A percentile compares a stretch with the other conserved stretches of the same genome.
Evolutionary conservation across 495 filamentous ascomycete genomes (phyloP).

Genomic region (Podospora anserina): DNA sequence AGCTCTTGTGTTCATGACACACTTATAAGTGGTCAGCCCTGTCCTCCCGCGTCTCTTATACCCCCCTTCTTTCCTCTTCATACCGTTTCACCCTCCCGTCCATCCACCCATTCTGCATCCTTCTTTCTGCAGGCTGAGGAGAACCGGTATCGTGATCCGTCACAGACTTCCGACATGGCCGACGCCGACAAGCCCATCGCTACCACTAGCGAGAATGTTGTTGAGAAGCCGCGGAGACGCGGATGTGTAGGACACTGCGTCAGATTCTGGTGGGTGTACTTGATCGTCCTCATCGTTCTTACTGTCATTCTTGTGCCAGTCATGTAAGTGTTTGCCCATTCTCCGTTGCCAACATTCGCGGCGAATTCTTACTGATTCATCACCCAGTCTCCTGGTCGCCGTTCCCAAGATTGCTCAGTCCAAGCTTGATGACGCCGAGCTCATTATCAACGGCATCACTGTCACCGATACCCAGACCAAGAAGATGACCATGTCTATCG

Average conservation of each 20-base stretch:
- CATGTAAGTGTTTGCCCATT: conserved; percentile 55
- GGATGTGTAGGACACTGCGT: conserved; percentile 41
- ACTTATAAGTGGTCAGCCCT: conserved; percentile 12
- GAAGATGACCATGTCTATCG: conserved; percentile 55
- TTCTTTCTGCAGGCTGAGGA: neutral
- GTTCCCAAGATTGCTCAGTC: conserved; percentile 70
- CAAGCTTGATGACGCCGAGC: conserved; percentile 61
- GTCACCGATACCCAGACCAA: conserved; percentile 58
- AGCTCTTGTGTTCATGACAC: conserved; percentile 5
- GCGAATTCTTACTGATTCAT: conserved; percentile 10
- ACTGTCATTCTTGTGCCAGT: conserved; percentile 60
- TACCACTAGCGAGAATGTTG: conserved; percentile 26
- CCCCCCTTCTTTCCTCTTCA: conserved; percentile 3
- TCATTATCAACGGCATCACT: conserved; percentile 56
- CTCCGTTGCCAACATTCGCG: neutral
- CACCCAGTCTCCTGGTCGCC: conserved; percentile 64
- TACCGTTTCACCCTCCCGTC: neutral
- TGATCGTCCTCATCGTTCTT: conserved; percentile 56
- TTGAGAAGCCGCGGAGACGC: conserved; percentile 26
- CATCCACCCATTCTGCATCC: neutral
- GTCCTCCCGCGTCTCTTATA: conserved; percentile 2
- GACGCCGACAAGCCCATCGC: conserved; percentile 27
- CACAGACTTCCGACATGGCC: conserved; percentile 22
- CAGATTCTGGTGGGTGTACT: conserved; percentile 70
- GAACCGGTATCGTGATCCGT: conserved; percentile 14